These are phyloP conservation scores for Myxozyma melibiosi DNA, from an alignment of 805 yeast species.

Conservation along the genomic window DNA sequence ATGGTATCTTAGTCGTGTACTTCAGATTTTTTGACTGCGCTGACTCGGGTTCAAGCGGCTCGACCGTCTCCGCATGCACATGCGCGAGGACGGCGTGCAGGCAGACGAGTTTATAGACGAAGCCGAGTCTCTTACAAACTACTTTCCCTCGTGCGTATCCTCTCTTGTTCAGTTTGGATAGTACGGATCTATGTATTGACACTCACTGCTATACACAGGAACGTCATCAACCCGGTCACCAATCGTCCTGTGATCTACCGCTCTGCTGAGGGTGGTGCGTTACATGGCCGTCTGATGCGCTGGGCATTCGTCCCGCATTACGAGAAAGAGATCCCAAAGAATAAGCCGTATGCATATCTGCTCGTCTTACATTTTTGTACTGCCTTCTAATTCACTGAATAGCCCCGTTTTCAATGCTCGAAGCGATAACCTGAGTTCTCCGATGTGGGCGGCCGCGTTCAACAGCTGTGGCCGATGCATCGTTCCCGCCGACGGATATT, in stretches of 20 bases:
- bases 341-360: constrained; percentile 38
- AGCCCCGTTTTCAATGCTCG: constrained; percentile 62
- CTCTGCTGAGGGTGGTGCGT: not conserved
- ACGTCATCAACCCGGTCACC: constrained; percentile 26
- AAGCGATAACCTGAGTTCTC: constrained; percentile 56
- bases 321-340: constrained; percentile 50
- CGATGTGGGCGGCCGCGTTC: constrained; percentile 60
- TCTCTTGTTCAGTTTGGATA: not conserved
- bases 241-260: constrained; percentile 24
- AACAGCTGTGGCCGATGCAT: constrained; percentile 60
- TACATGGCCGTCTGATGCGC: constrained; percentile 55
- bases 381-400: no score
- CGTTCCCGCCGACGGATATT: constrained; percentile 80
- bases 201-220: constrained; percentile 14
- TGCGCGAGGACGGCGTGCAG: constrained; percentile 33
- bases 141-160: constrained; percentile 47
- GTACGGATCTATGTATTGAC: not conserved
- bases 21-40: not conserved
- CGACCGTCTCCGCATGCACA: constrained; percentile 26
- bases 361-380: not conserved
- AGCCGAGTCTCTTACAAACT: constrained; percentile 22
- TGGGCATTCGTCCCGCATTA: constrained; percentile 82
- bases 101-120: constrained; percentile 38
- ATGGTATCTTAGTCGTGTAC: constrained; percentile 43
- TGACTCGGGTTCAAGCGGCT: constrained; percentile 18